A percentile compares a stretch with the other conserved stretches of the same genome.
phyloP scores from a whole-genome alignment of 129 eudicot species.

The Solidago caesia region DNA sequence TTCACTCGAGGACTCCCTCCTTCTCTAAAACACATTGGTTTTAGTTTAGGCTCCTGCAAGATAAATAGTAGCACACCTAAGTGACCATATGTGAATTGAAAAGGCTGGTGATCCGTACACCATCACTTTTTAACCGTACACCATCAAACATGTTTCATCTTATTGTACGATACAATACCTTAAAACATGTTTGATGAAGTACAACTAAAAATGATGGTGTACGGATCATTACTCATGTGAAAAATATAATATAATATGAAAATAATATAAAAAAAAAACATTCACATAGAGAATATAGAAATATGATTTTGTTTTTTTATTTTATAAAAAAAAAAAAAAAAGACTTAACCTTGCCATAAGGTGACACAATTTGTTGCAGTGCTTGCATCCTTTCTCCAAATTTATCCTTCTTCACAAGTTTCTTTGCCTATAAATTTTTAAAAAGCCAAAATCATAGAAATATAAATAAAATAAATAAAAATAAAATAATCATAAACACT shows the following conservation, averaged over 20 bases:
- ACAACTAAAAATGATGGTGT: too few species aligned
- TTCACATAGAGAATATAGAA: too few species aligned
- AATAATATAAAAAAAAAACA: not conserved
- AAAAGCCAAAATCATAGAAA: not conserved
- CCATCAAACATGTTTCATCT: too few species aligned
- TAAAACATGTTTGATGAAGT: too few species aligned
- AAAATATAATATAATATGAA: too few species aligned
- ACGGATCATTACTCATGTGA: not conserved
- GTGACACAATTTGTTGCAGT: constrained; percentile 59
- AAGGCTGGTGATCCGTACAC: too few species aligned
- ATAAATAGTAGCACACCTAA: not conserved
- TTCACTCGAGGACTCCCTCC: not conserved
- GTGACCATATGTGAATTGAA: not conserved
- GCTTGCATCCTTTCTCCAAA: constrained; percentile 54
- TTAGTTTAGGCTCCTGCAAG: not conserved
- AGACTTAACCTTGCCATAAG: constrained; percentile 50
- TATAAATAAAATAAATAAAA: not conserved
- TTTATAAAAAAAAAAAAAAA: too few species aligned
- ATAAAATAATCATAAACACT: not conserved
- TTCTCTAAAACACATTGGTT: not conserved
- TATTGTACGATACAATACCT: too few species aligned
- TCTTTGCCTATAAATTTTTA: constrained; percentile 19
- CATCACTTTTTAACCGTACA: too few species aligned
- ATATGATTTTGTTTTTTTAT: too few species aligned
- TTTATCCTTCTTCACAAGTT: constrained; percentile 34